Evolutionary conservation across 2,329 filamentous ascomycete species (phyloP), one percentile per base, ranked within the genome.

Genomic region (Fusarium euwallaceae): DNA sequence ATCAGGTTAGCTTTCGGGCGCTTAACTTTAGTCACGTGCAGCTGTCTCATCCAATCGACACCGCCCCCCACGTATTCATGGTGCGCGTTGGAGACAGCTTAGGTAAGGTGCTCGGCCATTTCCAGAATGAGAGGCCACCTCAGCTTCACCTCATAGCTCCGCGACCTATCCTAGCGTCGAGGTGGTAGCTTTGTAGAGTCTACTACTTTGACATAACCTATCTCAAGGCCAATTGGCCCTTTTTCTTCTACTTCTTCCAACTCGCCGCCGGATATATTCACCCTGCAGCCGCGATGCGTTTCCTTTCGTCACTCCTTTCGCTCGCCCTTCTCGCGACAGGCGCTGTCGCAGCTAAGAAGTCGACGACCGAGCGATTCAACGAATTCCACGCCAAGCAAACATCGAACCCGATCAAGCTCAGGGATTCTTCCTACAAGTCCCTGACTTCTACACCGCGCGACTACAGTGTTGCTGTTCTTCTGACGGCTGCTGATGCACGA

Each of bases 401-500:
- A 51, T 89, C 89, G 5, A 84, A 89, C 29, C 92, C 95, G 6
- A 79, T 98, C 81, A 94, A 94, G 86, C 91, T 99, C 76, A 89
- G 92, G 82, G 95, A 98, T 82, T 84, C 85, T 27, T 87, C 88
- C 58, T 99, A 97, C 87, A 88, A 90, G 76, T 89, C 93, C 75
- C 86, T 98, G 76, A 97, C 94, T 4, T 85, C 90, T 17, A 85
- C 90, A 1, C 95, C 95, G 14, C 91, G 97, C 76, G 94, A 99
- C 84, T 97, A 98, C 83, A 92, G 92, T 43, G 89, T 93, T 32
- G 92, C 92, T 3, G 89, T 99, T 4, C 89, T 99, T 16, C 86
- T 99, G 75, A 99, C 97, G 1, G 97, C 97, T 41, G 85, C 95
- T 79, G 95, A 98, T 76, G 80, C 91, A 36, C 91, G 94, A 68